phyloP scores from a whole-genome alignment of 352 stramenopile species.

The Pythium coloratum region DNA sequence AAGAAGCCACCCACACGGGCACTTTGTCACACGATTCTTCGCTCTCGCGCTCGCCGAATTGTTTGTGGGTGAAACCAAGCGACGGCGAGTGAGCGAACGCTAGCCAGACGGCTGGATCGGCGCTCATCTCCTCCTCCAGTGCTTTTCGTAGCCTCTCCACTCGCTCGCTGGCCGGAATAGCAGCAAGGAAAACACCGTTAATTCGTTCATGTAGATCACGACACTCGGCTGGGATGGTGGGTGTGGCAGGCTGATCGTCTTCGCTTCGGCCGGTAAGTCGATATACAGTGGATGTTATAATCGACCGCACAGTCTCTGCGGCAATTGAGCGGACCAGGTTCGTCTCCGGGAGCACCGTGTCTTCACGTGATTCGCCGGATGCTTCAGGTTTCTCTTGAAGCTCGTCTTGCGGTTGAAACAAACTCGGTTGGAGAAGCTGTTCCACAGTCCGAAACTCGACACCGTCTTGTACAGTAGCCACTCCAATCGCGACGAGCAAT shows the following conservation, averaged over 20 bases:
- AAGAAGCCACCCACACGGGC: conserved; percentile 8
- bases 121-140: background rate
- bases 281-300: background rate
- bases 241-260: background rate
- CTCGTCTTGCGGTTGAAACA: background rate
- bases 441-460: background rate
- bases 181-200: background rate
- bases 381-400: background rate
- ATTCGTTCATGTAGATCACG: background rate
- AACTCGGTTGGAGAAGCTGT: background rate
- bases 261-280: background rate
- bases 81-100: background rate
- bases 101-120: conserved; percentile 1
- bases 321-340: background rate
- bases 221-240: background rate
- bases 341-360: no score
- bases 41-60: background rate
- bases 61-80: background rate
- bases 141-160: background rate
- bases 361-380: background rate
- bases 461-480: background rate
- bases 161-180: background rate
- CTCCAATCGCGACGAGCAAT: background rate
- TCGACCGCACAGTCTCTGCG: background rate
- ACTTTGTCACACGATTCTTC: background rate